Evolutionary conservation across 2,329 filamentous ascomycete genomes (phyloP).

Genomic region (Colletotrichum brevisporum): DNA sequence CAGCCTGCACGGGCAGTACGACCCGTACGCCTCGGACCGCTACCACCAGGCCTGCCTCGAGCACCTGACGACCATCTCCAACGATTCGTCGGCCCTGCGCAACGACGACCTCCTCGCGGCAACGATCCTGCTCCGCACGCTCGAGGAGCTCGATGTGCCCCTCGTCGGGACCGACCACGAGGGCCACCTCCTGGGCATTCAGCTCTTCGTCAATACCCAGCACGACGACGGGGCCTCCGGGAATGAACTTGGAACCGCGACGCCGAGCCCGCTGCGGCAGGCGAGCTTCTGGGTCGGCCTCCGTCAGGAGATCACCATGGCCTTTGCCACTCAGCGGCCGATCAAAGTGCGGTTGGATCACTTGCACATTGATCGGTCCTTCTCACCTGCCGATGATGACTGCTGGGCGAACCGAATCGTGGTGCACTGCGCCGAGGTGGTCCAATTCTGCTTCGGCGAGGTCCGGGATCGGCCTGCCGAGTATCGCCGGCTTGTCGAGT

Average conservation of each 20-base stretch:
- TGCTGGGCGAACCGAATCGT: conserved; percentile 74
- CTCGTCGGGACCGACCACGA: conserved; percentile 60
- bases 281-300: conserved; percentile 72
- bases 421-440: conserved; percentile 73
- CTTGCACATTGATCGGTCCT: conserved; percentile 65
- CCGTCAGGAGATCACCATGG: conserved; percentile 72
- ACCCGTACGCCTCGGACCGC: conserved; percentile 63
- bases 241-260: conserved; percentile 43
- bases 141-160: conserved; percentile 64
- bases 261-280: conserved; percentile 61
- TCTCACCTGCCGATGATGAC: conserved; percentile 61
- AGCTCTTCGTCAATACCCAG: conserved; percentile 60
- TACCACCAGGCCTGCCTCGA: conserved; percentile 67
- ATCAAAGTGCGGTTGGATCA: conserved; percentile 64
- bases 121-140: conserved; percentile 68
- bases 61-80: conserved; percentile 55
- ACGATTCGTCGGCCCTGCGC: conserved; percentile 51
- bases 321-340: conserved; percentile 61
- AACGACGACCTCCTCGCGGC: conserved; percentile 69
- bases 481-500: conserved; percentile 62
- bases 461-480: conserved; percentile 46
- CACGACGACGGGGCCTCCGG: conserved; percentile 40
- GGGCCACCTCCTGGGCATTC: conserved; percentile 61
- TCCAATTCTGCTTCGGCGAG: conserved; percentile 73
- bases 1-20: conserved; percentile 57